Percentiles rank a stretch among this genome's conserved stretches.
Conservation (phyloP, 805 yeast genomes). For the Nakazawaea holstii region DNA sequence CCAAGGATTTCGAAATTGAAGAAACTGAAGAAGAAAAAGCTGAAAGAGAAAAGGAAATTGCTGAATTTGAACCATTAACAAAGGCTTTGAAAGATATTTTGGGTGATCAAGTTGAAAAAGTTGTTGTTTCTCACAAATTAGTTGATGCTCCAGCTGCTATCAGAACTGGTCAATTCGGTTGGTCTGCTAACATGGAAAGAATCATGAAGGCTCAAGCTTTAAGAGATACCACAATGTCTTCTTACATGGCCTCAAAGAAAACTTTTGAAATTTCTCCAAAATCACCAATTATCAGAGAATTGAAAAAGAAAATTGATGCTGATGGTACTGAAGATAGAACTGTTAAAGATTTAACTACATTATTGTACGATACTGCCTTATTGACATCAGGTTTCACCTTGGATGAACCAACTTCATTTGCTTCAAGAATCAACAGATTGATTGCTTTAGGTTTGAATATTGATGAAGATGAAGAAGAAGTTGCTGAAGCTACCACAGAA, state of each 20-base stretch:
- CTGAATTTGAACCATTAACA: slow-evolving; percentile 90
- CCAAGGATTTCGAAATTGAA: slow-evolving; percentile 98
- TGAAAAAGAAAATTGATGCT: slow-evolving; percentile 92
- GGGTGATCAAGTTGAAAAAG: slow-evolving; percentile 99
- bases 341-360: slow-evolving; percentile 93
- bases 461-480: slow-evolving; percentile 73
- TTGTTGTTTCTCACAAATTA: slow-evolving; percentile 94
- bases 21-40: slow-evolving; percentile 98
- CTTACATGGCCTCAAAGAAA: slow-evolving; percentile 99
- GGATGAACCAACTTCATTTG: slow-evolving; percentile 97
- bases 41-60: slow-evolving; percentile 86
- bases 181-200: slow-evolving; percentile 99
- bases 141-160: slow-evolving; percentile 99
- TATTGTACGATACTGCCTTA: slow-evolving; percentile 96
- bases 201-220: slow-evolving; percentile 99
- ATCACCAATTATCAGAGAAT: slow-evolving; percentile 91
- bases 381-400: slow-evolving; percentile 98
- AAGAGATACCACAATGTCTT: slow-evolving; percentile 97
- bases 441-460: slow-evolving; percentile 97
- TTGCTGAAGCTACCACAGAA: slow-evolving; percentile 34
- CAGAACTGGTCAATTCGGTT: slow-evolving; percentile 99
- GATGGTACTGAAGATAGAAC: slow-evolving; percentile 98
- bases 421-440: slow-evolving; percentile 96
- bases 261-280: slow-evolving; percentile 98
- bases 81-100: slow-evolving; percentile 94